Base-by-base conservation (phyloP, 2,329 filamentous ascomycete genomes). In the Fusarium abutilonis region DNA sequence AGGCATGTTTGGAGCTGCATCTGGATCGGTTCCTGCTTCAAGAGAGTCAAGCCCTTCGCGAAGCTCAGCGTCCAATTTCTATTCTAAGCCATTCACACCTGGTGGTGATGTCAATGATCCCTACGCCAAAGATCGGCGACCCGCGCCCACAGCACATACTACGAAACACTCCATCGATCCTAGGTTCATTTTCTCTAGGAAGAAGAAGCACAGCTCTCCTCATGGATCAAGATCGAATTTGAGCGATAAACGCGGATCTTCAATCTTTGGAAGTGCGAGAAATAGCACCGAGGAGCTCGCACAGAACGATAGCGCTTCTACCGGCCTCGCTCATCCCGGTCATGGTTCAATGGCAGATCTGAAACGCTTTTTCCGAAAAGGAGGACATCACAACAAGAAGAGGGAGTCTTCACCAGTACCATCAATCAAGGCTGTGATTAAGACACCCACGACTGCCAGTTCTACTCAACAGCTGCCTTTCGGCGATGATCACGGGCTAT, bases 321-420 rank as follows among this genome's bases (percentile, higher is more conserved):
- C 61, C 29, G 66, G 64, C 17, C 61, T 66, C 15, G 60, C 67
- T 11, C 64, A 69, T 19, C 70, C 72, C n/a, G 62, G 67, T 46
- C 86, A 91, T 57, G 88, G 90, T 19, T 97, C 95, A 6, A 98
- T 98, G 90, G 89, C 91, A 4, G 94, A 98, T 70, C 78, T 99
- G 59, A 97, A 97, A 78, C 86, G 95, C n/a, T 99, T 99, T 75
- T 96, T 99, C 81, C 95, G 89, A 76, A 88, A 92, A 59, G 86
- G 89, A 48, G 85, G 86, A 3, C 83, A 88, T 65, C 78, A 84
- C 66, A 92, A 92, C 72, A 83, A 88, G 56, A 92, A 90, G 64
- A 86, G 90, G 28, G 83, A 89, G 4, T 78, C 82, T 9, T 88
- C 88, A 1, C 88, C 88, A 7, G 84, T 85, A 6, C 61, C 61